Percentiles rank a stretch among this genome's conserved stretches.
These are phyloP conservation scores for Endoconidiophora laricicola DNA, from an alignment of 2,329 filamentous ascomycete genomes.

Conservation along the genomic window DNA sequence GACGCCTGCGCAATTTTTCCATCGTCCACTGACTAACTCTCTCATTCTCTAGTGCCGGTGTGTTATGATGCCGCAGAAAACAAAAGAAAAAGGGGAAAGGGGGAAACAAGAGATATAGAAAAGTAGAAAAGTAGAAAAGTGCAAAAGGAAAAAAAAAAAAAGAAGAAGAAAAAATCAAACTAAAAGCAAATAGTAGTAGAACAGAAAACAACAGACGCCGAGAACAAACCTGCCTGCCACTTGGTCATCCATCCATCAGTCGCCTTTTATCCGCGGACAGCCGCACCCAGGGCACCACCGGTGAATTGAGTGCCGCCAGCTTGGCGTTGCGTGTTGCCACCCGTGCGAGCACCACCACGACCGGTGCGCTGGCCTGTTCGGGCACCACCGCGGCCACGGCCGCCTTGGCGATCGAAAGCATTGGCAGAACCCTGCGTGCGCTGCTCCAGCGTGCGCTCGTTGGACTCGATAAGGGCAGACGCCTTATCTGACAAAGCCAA, in stretches of 20 bases:
- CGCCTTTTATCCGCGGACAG: constrained; percentile 37
- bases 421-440: constrained; percentile 90
- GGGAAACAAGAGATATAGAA: too few species aligned
- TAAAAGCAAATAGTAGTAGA: constrained; percentile 6
- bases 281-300: constrained; percentile 59
- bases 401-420: constrained; percentile 85
- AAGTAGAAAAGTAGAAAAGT: too few species aligned
- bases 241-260: neutral
- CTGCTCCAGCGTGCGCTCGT: constrained; percentile 94
- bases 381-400: constrained; percentile 55
- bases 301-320: constrained; percentile 66
- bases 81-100: too few species aligned
- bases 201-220: neutral
- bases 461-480: constrained; percentile 85
- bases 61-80: too few species aligned
- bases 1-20: too few species aligned
- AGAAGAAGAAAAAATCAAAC: neutral
- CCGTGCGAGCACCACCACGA: constrained; percentile 26
- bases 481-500: constrained; percentile 93
- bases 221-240: neutral
- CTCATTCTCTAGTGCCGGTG: too few species aligned
- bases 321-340: constrained; percentile 45
- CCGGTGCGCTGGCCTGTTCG: constrained; percentile 45
- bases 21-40: too few species aligned
- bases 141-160: too few species aligned